These are phyloP conservation scores for Knufia petricola DNA, from an alignment of 2,329 filamentous ascomycete genomes.

Conservation along the genomic window DNA sequence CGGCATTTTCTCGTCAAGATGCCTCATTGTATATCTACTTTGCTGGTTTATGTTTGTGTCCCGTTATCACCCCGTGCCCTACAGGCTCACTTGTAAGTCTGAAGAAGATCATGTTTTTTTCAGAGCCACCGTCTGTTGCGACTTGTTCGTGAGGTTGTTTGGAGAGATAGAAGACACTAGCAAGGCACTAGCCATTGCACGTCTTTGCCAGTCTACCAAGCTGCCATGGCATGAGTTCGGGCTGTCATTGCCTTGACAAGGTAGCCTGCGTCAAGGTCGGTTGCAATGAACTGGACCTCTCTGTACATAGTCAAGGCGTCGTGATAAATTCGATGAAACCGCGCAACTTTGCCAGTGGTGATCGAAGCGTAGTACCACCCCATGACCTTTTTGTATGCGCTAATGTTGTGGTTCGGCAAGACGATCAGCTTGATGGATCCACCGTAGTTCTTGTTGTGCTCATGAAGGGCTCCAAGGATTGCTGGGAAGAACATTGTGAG, in stretches of 20 bases:
- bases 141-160: too few relatives aligned
- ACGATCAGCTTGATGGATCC: background rate
- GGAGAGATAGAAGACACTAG: too few relatives aligned
- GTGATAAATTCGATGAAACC: background rate
- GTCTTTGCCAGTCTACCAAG: too few relatives aligned
- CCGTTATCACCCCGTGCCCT: too few relatives aligned
- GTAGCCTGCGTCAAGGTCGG: background rate
- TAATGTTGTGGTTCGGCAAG: background rate
- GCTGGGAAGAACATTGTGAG: background rate
- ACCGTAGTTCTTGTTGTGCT: background rate
- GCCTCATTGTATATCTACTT: too few relatives aligned
- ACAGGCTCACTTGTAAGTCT: too few relatives aligned
- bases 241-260: background rate
- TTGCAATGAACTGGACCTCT: background rate
- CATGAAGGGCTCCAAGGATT: background rate
- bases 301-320: background rate
- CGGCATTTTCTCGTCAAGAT: too few relatives aligned
- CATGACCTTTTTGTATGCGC: background rate
- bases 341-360: background rate
- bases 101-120: too few relatives aligned
- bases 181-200: too few relatives aligned
- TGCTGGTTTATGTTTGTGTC: too few relatives aligned
- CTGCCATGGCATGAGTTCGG: background rate
- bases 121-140: too few relatives aligned
- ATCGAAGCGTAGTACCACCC: background rate